Conservation (phyloP, 192 early-diverging fungal genomes). For the Backusella parvicylindrica region DNA sequence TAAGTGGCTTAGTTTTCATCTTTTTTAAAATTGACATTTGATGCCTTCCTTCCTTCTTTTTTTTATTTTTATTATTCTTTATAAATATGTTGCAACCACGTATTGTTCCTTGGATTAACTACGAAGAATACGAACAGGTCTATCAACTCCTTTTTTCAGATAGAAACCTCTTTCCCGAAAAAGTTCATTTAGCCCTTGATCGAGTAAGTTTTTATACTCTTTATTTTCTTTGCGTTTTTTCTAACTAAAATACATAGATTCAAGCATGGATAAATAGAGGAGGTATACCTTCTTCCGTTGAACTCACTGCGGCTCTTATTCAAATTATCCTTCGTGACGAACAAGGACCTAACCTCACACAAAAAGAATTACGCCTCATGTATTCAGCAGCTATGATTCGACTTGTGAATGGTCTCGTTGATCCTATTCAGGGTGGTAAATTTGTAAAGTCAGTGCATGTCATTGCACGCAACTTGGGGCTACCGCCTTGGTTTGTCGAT, state of each 20-base stretch:
- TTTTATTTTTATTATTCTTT: background rate
- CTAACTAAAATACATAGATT: slow-evolving; percentile 41
- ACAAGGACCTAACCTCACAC: slow-evolving; percentile 43
- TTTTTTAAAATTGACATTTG: background rate
- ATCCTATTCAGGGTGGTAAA: slow-evolving; percentile 49
- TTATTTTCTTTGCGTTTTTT: background rate
- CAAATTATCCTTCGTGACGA: slow-evolving; percentile 41
- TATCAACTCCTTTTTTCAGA: slow-evolving; percentile 50
- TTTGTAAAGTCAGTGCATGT: slow-evolving; percentile 51
- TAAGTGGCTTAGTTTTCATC: background rate
- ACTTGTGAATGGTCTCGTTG: slow-evolving; percentile 62
- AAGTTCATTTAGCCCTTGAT: slow-evolving; percentile 47
- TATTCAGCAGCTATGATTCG: slow-evolving; percentile 45
- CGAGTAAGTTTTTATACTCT: slow-evolving; percentile 39
- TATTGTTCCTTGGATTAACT: slow-evolving; percentile 58
- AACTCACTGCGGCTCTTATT: slow-evolving; percentile 60
- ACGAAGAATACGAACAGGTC: slow-evolving; percentile 57
- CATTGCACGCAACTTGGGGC: slow-evolving; percentile 47
- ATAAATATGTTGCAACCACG: slow-evolving; percentile 39
- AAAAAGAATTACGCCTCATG: slow-evolving; percentile 47
- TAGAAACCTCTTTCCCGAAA: slow-evolving; percentile 8
- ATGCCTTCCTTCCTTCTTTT: background rate
- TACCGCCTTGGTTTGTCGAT: slow-evolving; percentile 69
- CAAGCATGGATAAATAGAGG: slow-evolving; percentile 70
- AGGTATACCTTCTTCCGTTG: slow-evolving; percentile 64